Evolutionary conservation across 441 rosid genomes (phyloP).

Genomic region (Brassica balearica): DNA sequence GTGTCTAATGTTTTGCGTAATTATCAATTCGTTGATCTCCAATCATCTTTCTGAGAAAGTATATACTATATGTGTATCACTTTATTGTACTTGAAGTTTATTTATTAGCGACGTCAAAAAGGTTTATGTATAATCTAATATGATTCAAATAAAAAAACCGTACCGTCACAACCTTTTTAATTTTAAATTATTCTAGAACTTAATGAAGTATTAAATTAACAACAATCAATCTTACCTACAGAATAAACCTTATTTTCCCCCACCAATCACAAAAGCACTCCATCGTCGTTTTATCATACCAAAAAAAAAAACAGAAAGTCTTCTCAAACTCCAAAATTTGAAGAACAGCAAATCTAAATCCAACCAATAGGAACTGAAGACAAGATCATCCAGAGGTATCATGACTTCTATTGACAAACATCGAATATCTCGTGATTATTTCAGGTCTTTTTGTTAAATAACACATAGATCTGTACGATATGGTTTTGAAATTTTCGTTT

Average conservation of each 20-base stretch:
- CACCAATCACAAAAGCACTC: constrained; percentile 24
- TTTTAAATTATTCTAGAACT: constrained; percentile 5
- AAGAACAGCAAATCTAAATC: constrained; percentile 30
- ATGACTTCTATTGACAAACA: constrained; percentile 5
- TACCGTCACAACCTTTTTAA: neutral
- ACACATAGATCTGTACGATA: neutral
- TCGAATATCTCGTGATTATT: neutral
- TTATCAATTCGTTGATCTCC: neutral
- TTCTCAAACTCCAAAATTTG: constrained; percentile 24
- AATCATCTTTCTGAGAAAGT: neutral
- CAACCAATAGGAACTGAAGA: constrained; percentile 29
- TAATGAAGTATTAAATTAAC: constrained; percentile 8
- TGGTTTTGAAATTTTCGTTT: constrained; percentile 18
- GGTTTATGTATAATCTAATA: neutral
- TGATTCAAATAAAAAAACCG: constrained; percentile 7
- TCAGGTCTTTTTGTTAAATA: neutral
- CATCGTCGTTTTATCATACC: constrained; percentile 22
- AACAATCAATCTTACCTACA: constrained; percentile 4
- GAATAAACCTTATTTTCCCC: constrained; percentile 3
- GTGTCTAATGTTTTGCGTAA: neutral
- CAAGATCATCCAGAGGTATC: constrained; percentile 39
- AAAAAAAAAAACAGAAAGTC: constrained; percentile 22
- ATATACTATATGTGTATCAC: neutral
- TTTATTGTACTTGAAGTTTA: neutral
- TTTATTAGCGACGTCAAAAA: neutral